These are phyloP conservation scores for Ceratocystis papillata DNA, from an alignment of 2,329 filamentous ascomycete genomes.

Conservation along the genomic window DNA sequence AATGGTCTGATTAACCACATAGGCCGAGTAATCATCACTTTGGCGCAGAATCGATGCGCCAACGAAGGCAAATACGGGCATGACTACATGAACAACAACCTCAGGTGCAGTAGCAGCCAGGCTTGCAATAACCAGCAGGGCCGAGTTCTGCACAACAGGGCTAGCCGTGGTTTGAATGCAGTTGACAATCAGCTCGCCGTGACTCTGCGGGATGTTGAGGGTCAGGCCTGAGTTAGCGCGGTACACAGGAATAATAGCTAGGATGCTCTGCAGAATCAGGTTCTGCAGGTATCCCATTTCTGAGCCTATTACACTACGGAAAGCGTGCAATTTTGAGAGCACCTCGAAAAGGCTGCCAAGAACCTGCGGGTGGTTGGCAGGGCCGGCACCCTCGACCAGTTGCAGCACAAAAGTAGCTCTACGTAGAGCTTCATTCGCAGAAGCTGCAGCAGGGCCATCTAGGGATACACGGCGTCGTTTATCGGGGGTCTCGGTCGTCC, in stretches of 20 bases:
- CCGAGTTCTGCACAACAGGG: slow-evolving; percentile 86
- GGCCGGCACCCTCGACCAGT: slow-evolving; percentile 69
- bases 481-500: slow-evolving; percentile 35
- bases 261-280: slow-evolving; percentile 67
- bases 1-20: slow-evolving; percentile 91
- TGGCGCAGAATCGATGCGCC: slow-evolving; percentile 81
- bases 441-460: slow-evolving; percentile 17
- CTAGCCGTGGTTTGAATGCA: slow-evolving; percentile 87
- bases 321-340: slow-evolving; percentile 76
- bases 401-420: slow-evolving; percentile 81
- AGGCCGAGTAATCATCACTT: slow-evolving; percentile 91
- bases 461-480: slow-evolving; percentile 55
- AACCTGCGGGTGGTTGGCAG: slow-evolving; percentile 63
- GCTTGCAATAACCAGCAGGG: slow-evolving; percentile 75
- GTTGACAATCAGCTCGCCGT: slow-evolving; percentile 83
- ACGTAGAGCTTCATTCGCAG: slow-evolving; percentile 46
- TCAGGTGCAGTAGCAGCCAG: slow-evolving; percentile 82
- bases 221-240: slow-evolving; percentile 50
- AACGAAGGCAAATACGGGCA: slow-evolving; percentile 99
- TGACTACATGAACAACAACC: slow-evolving; percentile 87
- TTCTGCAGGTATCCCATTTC: slow-evolving; percentile 86
- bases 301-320: slow-evolving; percentile 68
- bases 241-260: slow-evolving; percentile 71
- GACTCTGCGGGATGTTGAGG: slow-evolving; percentile 59
- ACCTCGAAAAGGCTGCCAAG: slow-evolving; percentile 70